phyloP scores from a whole-genome alignment of 768 basidiomycete species.

The Royoungia palumana region DNA sequence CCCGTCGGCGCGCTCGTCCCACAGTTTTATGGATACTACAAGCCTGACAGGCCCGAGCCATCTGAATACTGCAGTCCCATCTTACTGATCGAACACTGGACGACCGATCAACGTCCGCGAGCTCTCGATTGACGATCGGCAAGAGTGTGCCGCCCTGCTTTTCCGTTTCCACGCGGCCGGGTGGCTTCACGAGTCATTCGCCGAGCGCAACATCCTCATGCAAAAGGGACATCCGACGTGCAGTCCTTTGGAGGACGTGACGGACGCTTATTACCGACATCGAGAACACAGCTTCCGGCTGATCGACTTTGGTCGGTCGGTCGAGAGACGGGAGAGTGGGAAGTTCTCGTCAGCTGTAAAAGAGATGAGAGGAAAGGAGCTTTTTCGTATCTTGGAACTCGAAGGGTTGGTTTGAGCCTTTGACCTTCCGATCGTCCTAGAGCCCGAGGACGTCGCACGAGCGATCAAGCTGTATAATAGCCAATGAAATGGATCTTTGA shows the following conservation, averaged over 20 bases:
- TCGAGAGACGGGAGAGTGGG: not conserved
- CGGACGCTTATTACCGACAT: not conserved
- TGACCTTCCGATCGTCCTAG: no score
- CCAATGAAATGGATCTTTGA: no score
- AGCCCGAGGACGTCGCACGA: no score
- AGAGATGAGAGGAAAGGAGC: not conserved
- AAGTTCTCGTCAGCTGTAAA: no score
- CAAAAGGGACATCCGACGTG: conserved; percentile 40
- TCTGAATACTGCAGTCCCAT: conserved; percentile 19
- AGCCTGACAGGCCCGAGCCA: conserved; percentile 19
- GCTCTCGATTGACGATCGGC: conserved; percentile 34
- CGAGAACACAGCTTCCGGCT: conserved; percentile 36
- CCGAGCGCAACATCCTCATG: conserved; percentile 40
- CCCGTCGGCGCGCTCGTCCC: conserved; percentile 53
- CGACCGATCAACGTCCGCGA: conserved; percentile 22
- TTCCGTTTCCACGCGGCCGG: conserved; percentile 39
- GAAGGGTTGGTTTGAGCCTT: no score
- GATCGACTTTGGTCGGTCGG: conserved; percentile 48
- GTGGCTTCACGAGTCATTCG: conserved; percentile 41
- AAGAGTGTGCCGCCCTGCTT: conserved; percentile 38
- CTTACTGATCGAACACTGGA: conserved; percentile 34
- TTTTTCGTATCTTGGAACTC: conserved; percentile 5
- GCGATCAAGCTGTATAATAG: no score
- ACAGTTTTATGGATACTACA: conserved; percentile 63
- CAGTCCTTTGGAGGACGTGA: conserved; percentile 12